A percentile compares a stretch with the other conserved stretches of the same genome.
These are phyloP conservation scores for Lachnellula cervina DNA, from an alignment of 2,329 filamentous ascomycete genomes.

Conservation along the genomic window DNA sequence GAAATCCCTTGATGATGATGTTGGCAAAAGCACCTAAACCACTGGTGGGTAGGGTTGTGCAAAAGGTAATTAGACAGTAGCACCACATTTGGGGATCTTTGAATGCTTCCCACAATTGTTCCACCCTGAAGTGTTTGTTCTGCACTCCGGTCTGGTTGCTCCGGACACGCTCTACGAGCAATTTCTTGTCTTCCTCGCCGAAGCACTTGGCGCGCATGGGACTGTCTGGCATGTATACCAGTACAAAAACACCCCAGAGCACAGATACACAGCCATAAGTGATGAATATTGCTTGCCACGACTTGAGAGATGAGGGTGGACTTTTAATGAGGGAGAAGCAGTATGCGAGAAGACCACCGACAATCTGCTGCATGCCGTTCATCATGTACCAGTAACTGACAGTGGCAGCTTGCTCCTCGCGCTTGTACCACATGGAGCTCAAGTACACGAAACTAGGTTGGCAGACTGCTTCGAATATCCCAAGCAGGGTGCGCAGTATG, in stretches of 20 bases:
- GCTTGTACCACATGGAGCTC: slow-evolving; percentile 68
- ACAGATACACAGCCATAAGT: slow-evolving; percentile 42
- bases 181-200: slow-evolving; percentile 20
- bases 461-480: slow-evolving; percentile 62
- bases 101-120: slow-evolving; percentile 48
- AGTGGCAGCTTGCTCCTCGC: slow-evolving; percentile 59
- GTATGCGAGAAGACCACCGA: slow-evolving; percentile 59
- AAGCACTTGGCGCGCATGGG: slow-evolving; percentile 21
- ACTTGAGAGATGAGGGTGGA: slow-evolving; percentile 44
- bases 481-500: slow-evolving; percentile 61
- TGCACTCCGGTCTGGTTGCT: slow-evolving; percentile 54
- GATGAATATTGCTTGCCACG: slow-evolving; percentile 57
- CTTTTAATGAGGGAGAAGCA: slow-evolving; percentile 46
- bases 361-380: slow-evolving; percentile 66
- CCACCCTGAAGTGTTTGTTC: slow-evolving; percentile 44
- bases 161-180: slow-evolving; percentile 46
- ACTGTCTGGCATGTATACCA: slow-evolving; percentile 27
- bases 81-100: slow-evolving; percentile 59
- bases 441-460: slow-evolving; percentile 64
- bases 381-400: slow-evolving; percentile 65
- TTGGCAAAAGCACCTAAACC: slow-evolving; percentile 70
- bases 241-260: slow-evolving; percentile 37
- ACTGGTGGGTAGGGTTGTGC: slow-evolving; percentile 68
- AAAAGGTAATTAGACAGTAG: slow-evolving; percentile 38
- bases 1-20: slow-evolving; percentile 67